Base-by-base conservation (phyloP, 192 early-diverging fungal species). In the Funneliformis geosporum region DNA sequence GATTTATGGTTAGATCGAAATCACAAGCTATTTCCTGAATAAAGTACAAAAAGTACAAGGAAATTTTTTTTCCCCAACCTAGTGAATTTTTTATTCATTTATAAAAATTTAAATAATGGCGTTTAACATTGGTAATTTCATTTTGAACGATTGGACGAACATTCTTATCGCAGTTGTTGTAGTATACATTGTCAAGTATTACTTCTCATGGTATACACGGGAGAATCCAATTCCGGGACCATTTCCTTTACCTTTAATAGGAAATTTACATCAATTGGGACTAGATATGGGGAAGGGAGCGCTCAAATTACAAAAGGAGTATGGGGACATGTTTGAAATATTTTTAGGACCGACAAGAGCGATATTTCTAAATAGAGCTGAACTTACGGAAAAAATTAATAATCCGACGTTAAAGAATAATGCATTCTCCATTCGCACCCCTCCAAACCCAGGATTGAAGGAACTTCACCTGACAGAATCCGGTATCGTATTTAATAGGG, bases 171-270 rank as follows among this genome's bases (percentile, higher is more conserved):
- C 16, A 16, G 16, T 55, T 55, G 21, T 55, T 55, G 16, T 55
- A 55, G 50, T 0, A 55, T 55, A 55, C 21, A 21, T 18, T 18
- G 6, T 55, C 50, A 55, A 55, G 21, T 55, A 21, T 55, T 55
- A 55, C 21, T 55, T 0, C 6, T 55, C 50, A 55, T 55, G 50
- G 50, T 55, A 55, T 55, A 55, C 50, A n/a, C 64, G 76, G 5
- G 42, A 65, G 39, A 67, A 65, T 44, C 61, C 61, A 33, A n/a
- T 78, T 46, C 76, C 76, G 16, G 76, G 76, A 27, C 76, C 76
- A 44, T 23, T 78, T 59, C 76, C 76, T 11, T 23, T 78, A 25
- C 76, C 76, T 46, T 40, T 78, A 27, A 8, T 78, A 8, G 76
- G 76, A 40, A 78, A 78, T 38, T 33, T 78, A 25, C 25, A 43